Percentiles rank a stretch among this genome's conserved stretches.
phyloP scores from a whole-genome alignment of 1,284 basidiomycete genomes.

The Coniophora puteana region DNA sequence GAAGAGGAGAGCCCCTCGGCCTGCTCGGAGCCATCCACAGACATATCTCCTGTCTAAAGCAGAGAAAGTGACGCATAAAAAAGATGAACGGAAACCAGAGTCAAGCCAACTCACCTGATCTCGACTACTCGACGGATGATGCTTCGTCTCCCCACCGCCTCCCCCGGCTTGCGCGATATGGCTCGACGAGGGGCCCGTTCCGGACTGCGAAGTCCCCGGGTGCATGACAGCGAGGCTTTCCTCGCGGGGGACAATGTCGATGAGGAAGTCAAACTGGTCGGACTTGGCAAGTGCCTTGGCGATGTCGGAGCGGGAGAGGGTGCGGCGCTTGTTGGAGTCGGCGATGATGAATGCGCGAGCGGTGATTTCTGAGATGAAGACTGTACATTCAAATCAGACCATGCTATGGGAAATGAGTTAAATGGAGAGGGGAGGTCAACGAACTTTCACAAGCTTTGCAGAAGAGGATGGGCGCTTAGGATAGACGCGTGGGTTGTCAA shows the following conservation, averaged over 20 bases:
- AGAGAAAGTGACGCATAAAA: no score
- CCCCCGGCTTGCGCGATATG: no score
- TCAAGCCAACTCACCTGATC: no score
- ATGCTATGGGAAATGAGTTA: constrained; percentile 4
- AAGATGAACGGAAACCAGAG: no score
- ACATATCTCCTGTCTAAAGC: no score
- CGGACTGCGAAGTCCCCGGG: no score
- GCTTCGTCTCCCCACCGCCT: no score
- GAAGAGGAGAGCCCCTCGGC: no score
- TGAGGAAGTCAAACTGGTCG: constrained; percentile 91
- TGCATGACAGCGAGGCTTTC: no score
- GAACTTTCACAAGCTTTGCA: constrained; percentile 95
- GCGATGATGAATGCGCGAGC: constrained; percentile 92
- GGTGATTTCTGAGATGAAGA: constrained; percentile 94
- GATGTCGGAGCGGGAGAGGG: constrained; percentile 87
- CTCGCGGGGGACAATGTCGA: constrained; percentile 88
- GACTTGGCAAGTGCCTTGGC: constrained; percentile 86
- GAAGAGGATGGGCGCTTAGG: constrained; percentile 85
- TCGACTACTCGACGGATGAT: no score
- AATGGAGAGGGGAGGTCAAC: constrained; percentile 22
- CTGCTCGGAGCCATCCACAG: no score
- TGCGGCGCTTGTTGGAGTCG: constrained; percentile 89
- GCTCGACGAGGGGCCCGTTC: no score
- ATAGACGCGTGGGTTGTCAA: constrained; percentile 2
- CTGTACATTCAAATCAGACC: constrained; percentile 35